Evolutionary conservation across 352 stramenopile genomes (phyloP), one percentile per base, ranked within the genome.

Genomic region (Phytophthora litchii): DNA sequence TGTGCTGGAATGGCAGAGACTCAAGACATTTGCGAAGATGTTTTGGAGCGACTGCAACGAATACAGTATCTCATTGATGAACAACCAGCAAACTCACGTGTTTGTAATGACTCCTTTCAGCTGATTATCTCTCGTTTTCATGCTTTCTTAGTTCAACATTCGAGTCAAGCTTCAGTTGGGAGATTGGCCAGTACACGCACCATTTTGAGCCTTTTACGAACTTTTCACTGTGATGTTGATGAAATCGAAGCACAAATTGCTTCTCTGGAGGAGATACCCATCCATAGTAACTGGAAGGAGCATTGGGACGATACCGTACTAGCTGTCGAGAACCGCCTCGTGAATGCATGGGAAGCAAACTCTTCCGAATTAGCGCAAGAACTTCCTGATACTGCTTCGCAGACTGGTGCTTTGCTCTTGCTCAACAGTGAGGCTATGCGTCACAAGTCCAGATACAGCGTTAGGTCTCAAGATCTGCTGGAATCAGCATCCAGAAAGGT

Each of bases 11-110:
- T 27, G 23, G 23, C 23, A 27, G 48, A 59, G 25, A 53, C 42
- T 1, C 40, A 53, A 9, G 35, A 60, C 11, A 54, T 65, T 10
- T 65, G 56, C 38, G 56, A 65, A 53, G 40, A 65, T 19, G 13
- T 54, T 19, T 19, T 59, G 16, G 48, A 58, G 23, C 25, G 56
- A 3, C 20, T 65, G 13, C 32, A 41, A 25, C 23, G 47, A 48
- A 32, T 36, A 34, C 23, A 65, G 10, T 47, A 17, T 23, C 42
- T 37, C 1, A 1, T 65, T 40, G 48, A 54, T 16, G 40, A 32
- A 13, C 7, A 10, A 13, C 23, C 23, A 27, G 5, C 23, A 5
- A 27, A 27, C 23, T 27, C 23, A 27, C 5, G 23, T 32, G 16
- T 20, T 27, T n/a, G n/a, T 36, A 47, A 7, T 46, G 16, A 17